Percentiles rank a stretch among this genome's conserved stretches.
phyloP scores from a whole-genome alignment of 371 early-diverging fungal genomes.

The Mucor indicus region DNA sequence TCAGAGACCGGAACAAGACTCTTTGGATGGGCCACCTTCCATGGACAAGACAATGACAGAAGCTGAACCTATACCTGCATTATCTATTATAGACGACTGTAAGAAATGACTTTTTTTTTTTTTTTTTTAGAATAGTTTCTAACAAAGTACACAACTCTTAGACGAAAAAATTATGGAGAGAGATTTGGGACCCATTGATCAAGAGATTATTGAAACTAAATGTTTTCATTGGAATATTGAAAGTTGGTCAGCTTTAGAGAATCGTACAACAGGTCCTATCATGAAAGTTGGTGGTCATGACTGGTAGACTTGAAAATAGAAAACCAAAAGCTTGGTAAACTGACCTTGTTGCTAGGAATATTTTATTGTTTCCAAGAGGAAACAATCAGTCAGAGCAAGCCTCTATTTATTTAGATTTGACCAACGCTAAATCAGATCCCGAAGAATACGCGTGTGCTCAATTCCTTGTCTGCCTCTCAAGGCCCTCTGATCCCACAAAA shows the following conservation, averaged over 20 bases:
- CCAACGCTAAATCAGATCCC: constrained; percentile 58
- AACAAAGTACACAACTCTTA: constrained; percentile 1
- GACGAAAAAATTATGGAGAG: constrained; percentile 25
- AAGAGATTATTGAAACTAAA: constrained; percentile 42
- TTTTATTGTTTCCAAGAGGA: constrained; percentile 88
- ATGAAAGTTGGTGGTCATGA: constrained; percentile 57
- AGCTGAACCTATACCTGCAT: constrained; percentile 1
- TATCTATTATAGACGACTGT: constrained; percentile 13
- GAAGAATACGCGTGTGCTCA: constrained; percentile 75
- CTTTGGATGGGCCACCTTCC: not conserved
- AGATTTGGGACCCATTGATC: constrained; percentile 36
- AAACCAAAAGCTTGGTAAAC: not conserved
- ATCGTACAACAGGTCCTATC: constrained; percentile 51
- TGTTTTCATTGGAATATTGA: constrained; percentile 50
- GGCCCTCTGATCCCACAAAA: constrained; percentile 65
- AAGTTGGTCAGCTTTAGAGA: constrained; percentile 45
- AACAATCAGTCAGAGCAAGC: constrained; percentile 67
- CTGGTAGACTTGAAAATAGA: constrained; percentile 31
- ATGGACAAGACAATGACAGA: constrained; percentile 14
- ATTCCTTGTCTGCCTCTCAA: constrained; percentile 75
- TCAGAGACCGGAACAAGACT: too few relatives aligned
- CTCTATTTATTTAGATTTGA: constrained; percentile 82
- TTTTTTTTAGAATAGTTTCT: not conserved
- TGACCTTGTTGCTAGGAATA: constrained; percentile 52
- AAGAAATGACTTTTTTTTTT: not conserved